Evolutionary conservation across 129 eudicot species (phyloP).

Genomic region (Cynara cardunculus): DNA sequence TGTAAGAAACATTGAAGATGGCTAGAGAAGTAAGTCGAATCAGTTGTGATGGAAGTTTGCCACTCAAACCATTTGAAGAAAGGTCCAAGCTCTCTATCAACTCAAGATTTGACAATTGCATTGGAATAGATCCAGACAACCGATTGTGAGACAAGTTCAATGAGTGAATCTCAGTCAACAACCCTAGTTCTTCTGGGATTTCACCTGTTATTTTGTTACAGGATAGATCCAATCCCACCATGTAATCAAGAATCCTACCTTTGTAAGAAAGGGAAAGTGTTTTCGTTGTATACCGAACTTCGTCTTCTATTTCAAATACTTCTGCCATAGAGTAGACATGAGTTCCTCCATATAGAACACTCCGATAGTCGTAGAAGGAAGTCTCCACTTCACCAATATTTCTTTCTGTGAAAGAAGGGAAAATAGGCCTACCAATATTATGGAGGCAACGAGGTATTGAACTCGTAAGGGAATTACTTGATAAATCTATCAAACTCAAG

Average conservation of each 20-base stretch:
- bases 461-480: slow-evolving; percentile 19
- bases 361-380: neutral
- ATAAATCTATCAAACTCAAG: no score
- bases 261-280: neutral
- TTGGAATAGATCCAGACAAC: slow-evolving; percentile 18
- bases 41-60: neutral
- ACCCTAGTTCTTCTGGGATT: slow-evolving; percentile 19
- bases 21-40: neutral
- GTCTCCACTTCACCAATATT: no score
- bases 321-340: no score
- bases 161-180: slow-evolving; percentile 2
- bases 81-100: slow-evolving; percentile 14
- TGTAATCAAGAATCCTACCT: slow-evolving; percentile 16
- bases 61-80: neutral
- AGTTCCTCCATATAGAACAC: neutral
- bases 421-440: neutral
- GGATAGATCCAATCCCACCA: slow-evolving; percentile 28
- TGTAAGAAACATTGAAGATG: neutral
- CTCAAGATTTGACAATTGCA: neutral
- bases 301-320: neutral
- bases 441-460: slow-evolving; percentile 23
- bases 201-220: slow-evolving; percentile 17
- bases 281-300: slow-evolving; percentile 22
- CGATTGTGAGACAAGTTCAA: slow-evolving; percentile 12
- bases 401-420: neutral